Evolutionary conservation across 2,329 filamentous ascomycete species (phyloP).

Genomic region (Colletotrichum sp.): DNA sequence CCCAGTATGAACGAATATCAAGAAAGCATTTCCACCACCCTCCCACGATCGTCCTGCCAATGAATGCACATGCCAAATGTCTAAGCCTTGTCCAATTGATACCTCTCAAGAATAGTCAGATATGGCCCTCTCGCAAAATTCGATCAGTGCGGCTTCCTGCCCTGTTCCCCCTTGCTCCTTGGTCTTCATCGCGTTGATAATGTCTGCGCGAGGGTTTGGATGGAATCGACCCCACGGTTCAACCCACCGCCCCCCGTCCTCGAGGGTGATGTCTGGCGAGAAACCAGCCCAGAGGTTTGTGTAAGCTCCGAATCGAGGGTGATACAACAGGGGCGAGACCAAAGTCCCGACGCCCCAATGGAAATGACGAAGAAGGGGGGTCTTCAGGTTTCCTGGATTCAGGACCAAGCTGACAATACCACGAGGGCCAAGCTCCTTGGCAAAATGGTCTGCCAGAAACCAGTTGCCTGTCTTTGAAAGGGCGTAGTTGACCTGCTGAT

Average conservation of each 20-base stretch:
- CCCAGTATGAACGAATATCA: not conserved
- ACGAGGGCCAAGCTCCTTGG: conserved; percentile 26
- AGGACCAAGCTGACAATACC: conserved; percentile 25
- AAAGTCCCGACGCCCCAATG: conserved; percentile 20
- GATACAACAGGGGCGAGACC: conserved; percentile 26
- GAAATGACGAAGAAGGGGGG: conserved; percentile 36
- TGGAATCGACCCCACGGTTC: conserved; percentile 14
- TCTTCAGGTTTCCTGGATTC: conserved; percentile 43
- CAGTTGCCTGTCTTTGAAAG: conserved; percentile 34
- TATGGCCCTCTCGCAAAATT: not conserved
- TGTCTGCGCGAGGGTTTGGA: conserved; percentile 27
- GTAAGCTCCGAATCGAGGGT: conserved; percentile 45
- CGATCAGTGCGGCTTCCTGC: conserved; percentile 23
- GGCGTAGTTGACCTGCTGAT: conserved; percentile 30
- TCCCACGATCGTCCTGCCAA: not conserved
- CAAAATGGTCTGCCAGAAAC: conserved; percentile 32
- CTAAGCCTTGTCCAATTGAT: not conserved
- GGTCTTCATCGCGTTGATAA: conserved; percentile 28
- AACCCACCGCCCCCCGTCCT: conserved; percentile 35
- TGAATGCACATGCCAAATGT: not conserved
- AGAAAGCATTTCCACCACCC: fast-evolving
- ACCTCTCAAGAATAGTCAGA: not conserved
- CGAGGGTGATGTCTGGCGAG: conserved; percentile 43
- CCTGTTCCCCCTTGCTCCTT: conserved; percentile 30
- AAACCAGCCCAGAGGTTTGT: conserved; percentile 51